These are phyloP conservation scores for Paraphoma sp. DNA, from an alignment of 2,329 filamentous ascomycete species.

Conservation along the genomic window DNA sequence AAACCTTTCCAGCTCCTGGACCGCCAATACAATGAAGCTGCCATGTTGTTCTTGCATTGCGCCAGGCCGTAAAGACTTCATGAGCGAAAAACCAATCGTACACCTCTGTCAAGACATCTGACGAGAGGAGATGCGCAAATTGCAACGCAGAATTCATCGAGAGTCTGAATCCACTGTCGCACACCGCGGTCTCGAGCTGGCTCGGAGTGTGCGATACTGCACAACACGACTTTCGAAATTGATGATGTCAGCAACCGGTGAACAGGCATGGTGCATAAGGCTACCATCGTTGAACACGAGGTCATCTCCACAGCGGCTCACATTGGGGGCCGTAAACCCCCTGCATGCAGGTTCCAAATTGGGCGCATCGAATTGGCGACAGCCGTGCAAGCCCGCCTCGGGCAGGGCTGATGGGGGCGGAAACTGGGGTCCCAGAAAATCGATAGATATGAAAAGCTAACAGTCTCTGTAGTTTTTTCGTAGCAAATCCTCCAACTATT, in stretches of 20 bases:
- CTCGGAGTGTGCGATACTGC: not conserved
- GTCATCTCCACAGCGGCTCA: not conserved
- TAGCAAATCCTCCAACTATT: not conserved
- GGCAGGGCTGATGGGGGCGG: not conserved
- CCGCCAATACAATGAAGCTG: conserved; percentile 26
- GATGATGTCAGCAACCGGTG: not conserved
- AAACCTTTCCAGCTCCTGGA: conserved; percentile 26
- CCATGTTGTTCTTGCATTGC: conserved; percentile 10
- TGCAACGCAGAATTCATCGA: conserved; percentile 2
- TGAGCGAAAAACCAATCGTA: conserved; percentile 21
- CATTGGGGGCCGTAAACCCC: not conserved
- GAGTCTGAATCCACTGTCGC: not conserved
- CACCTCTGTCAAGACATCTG: conserved; percentile 18
- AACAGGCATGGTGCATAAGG: not conserved
- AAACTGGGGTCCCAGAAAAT: not conserved
- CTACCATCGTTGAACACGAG: not conserved
- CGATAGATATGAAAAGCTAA: not conserved
- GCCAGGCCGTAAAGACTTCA: conserved; percentile 15
- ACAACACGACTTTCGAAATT: not conserved
- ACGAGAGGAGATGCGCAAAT: conserved; percentile 4
- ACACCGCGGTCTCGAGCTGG: not conserved
- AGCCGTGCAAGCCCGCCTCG: not conserved
- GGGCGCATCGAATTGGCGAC: not conserved
- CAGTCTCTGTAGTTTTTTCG: not conserved
- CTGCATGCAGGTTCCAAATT: not conserved